Conservation (phyloP, 257 asterid species). For the Gardenia jasminoides region DNA sequence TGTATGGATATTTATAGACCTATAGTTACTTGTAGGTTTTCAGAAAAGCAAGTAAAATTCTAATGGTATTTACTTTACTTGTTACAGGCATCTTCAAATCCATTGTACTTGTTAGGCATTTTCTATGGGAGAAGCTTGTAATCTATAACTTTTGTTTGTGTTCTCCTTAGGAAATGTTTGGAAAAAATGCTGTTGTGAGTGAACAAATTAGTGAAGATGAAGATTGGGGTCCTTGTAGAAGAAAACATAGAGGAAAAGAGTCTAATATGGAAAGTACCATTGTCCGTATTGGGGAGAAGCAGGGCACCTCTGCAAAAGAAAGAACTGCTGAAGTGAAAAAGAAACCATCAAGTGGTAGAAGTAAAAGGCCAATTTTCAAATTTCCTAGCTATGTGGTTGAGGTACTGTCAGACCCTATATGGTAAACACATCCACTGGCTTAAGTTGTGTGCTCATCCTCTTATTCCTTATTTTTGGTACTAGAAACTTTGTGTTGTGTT, state of each 20-base stretch:
- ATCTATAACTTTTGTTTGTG: conserved; percentile 5
- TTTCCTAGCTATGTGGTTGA: conserved; percentile 74
- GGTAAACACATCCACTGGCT: neutral
- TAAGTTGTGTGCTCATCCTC: conserved; percentile 24
- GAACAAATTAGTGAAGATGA: conserved; percentile 92
- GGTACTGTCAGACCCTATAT: conserved; percentile 37
- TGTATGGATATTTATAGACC: neutral
- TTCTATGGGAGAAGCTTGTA: too few relatives aligned
- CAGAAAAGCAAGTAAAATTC: neutral
- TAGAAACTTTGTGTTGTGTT: conserved; percentile 89
- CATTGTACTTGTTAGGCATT: too few relatives aligned
- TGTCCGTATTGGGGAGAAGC: conserved; percentile 49
- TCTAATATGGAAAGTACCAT: conserved; percentile 64
- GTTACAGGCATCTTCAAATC: too few relatives aligned
- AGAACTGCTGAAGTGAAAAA: conserved; percentile 32
- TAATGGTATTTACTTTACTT: neutral
- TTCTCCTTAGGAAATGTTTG: conserved; percentile 82
- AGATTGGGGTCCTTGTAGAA: conserved; percentile 91
- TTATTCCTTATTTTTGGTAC: conserved; percentile 26
- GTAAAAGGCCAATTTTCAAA: conserved; percentile 62
- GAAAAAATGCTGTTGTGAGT: conserved; percentile 52
- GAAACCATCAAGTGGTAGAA: conserved; percentile 29
- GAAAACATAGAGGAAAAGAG: conserved; percentile 65
- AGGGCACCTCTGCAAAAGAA: conserved; percentile 34
- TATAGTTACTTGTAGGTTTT: neutral